Evolutionary conservation across 441 rosid species (phyloP).

Genomic region (Sinapis alba): DNA sequence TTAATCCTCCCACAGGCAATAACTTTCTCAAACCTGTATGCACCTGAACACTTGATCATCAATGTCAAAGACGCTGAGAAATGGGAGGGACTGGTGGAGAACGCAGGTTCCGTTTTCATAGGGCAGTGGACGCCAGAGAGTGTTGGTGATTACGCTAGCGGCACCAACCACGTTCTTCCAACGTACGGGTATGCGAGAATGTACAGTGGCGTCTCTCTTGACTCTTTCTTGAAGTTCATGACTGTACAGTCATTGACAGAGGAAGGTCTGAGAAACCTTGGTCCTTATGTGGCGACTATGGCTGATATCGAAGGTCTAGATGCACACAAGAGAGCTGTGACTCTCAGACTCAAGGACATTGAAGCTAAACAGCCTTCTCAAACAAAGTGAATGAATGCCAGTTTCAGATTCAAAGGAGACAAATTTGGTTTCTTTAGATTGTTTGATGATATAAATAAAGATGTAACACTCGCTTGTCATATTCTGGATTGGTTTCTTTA

Average conservation of each 20-base stretch:
- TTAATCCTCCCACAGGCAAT: conserved; percentile 57
- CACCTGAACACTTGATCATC: conserved; percentile 90
- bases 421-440: conserved; percentile 4
- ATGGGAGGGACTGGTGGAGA: conserved; percentile 84
- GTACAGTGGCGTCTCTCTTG: conserved; percentile 87
- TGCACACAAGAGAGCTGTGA: conserved; percentile 88
- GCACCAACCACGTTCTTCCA: conserved; percentile 92
- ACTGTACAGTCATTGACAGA: conserved; percentile 80
- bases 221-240: conserved; percentile 83
- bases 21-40: conserved; percentile 82
- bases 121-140: conserved; percentile 95
- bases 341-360: conserved; percentile 71
- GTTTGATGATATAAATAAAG: neutral
- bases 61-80: conserved; percentile 91
- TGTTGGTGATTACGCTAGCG: conserved; percentile 90
- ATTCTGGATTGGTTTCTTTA: neutral
- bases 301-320: conserved; percentile 87
- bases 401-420: neutral
- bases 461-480: conserved; percentile 16
- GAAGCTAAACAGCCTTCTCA: conserved; percentile 53
- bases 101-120: conserved; percentile 88
- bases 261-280: conserved; percentile 79
- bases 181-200: conserved; percentile 89
- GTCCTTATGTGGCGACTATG: conserved; percentile 80
- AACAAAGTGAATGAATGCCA: conserved; percentile 26